Base-by-base conservation (phyloP, 2,329 filamentous ascomycete species). In the Purpureocillium takamizusanense region DNA sequence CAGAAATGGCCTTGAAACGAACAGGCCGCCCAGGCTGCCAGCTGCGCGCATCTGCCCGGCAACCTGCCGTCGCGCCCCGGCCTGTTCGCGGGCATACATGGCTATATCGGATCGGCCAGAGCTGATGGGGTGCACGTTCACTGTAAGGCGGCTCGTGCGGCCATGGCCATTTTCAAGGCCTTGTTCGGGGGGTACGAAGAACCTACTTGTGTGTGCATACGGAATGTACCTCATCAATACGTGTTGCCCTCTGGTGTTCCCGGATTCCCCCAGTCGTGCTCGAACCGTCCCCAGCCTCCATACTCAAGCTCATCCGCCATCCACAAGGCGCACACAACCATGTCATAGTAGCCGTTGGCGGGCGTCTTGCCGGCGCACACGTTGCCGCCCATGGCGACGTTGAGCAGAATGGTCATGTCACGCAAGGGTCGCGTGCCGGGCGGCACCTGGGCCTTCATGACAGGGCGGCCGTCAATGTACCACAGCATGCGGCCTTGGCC, bases 301-400 rank as follows among this genome's bases (percentile, higher is more conserved):
- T 58, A 31, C 5, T 65, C 60, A 0, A 69, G 70, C 48, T 70
- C 69, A 32, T 72, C 70, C 25, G 60, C 64, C 62, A 78, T 62
- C 45, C 63, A 68, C 35, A 79, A 44, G 17, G 63, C 62, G 40
- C 72, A 67, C 1, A 79, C 58, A 3, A 76, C 64, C 54, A 78
- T 64, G 40, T 78, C 74, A 48, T 79, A 78, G 16, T 59, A 54
- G 0, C 75, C 75, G 45, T 77, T 66, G 1, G 48, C 53, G 1
- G 75, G 75, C 12, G 62, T 55, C 48, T 63, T 65, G 0, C 72
- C 73, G 13, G 64, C 55, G 45, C 73, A 77, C 5, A 78, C 74
- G 42, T 72, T 76, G 0, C 75, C 75, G 0, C 75, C 75, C 69
- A 79, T 77, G 1, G 75, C 75, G n/a, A 79, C 63, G 41, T 79